Evolutionary conservation across 2,329 filamentous ascomycete genomes (phyloP).

Genomic region (Calonectria hongkongensis): DNA sequence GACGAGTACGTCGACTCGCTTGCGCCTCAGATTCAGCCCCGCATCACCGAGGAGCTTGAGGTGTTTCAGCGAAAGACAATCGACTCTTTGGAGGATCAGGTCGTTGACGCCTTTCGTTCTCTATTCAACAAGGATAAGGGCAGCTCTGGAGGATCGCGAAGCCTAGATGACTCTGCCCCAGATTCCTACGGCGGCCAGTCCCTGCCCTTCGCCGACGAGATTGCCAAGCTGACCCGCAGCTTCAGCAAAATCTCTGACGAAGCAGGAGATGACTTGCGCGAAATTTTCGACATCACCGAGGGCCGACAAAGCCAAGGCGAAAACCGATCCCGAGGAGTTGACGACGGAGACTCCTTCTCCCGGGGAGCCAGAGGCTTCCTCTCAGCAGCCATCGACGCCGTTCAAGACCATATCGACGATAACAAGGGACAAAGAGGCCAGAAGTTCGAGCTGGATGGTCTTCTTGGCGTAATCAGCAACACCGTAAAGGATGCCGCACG

Average conservation of each 20-base stretch:
- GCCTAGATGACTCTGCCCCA: slow-evolving; percentile 59
- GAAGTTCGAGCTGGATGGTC: slow-evolving; percentile 63
- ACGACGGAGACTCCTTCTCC: slow-evolving; percentile 53
- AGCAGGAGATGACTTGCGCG: slow-evolving; percentile 64
- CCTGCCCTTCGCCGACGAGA: slow-evolving; percentile 68
- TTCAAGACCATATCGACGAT: slow-evolving; percentile 64
- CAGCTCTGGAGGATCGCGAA: slow-evolving; percentile 42
- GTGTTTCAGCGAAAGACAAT: slow-evolving; percentile 67
- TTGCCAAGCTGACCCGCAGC: slow-evolving; percentile 63
- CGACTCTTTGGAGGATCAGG: slow-evolving; percentile 66
- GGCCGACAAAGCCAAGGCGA: slow-evolving; percentile 49
- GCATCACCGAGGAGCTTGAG: slow-evolving; percentile 66
- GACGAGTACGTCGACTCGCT: slow-evolving; percentile 69
- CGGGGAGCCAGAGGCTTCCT: slow-evolving; percentile 61
- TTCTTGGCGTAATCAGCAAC: slow-evolving; percentile 64
- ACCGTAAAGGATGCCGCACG: slow-evolving; percentile 66
- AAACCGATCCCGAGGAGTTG: slow-evolving; percentile 54
- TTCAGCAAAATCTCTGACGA: slow-evolving; percentile 64
- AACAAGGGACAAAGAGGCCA: slow-evolving; percentile 55
- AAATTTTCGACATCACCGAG: slow-evolving; percentile 67
- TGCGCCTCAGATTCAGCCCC: slow-evolving; percentile 67
- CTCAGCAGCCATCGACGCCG: slow-evolving; percentile 63
- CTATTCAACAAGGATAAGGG: slow-evolving; percentile 62
- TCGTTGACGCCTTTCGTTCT: slow-evolving; percentile 66
- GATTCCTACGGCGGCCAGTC: slow-evolving; percentile 64